These are phyloP conservation scores for Termitomyces bulborhizus DNA, from an alignment of 768 basidiomycete genomes.

Conservation along the genomic window DNA sequence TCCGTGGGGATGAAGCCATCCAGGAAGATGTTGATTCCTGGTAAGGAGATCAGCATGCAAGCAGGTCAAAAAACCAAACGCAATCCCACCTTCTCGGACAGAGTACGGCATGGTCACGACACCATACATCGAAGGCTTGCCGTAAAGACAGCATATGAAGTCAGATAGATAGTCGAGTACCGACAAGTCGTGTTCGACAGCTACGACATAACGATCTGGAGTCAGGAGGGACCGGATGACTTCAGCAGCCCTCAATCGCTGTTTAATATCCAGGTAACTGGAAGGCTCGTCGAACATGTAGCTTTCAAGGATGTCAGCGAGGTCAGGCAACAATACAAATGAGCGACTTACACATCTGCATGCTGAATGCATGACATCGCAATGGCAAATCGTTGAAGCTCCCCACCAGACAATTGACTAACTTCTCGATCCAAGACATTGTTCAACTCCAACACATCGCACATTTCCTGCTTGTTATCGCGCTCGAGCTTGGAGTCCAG, in stretches of 20 bases:
- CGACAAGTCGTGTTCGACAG: slow-evolving; percentile 98
- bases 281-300: slow-evolving; percentile 99
- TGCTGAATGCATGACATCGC: slow-evolving; percentile 94
- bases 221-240: slow-evolving; percentile 85
- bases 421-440: slow-evolving; percentile 84
- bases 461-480: slow-evolving; percentile 84
- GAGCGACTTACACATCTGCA: slow-evolving; percentile 80
- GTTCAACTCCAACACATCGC: slow-evolving; percentile 82
- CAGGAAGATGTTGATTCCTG: slow-evolving; percentile 98
- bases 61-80: slow-evolving; percentile 1
- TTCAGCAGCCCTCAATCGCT: slow-evolving; percentile 90
- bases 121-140: slow-evolving; percentile 95
- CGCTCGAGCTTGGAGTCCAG: slow-evolving; percentile 85
- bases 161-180: slow-evolving; percentile 98
- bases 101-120: slow-evolving; percentile 99
- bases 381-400: slow-evolving; percentile 96
- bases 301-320: slow-evolving; percentile 28
- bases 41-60: not conserved
- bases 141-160: slow-evolving; percentile 96
- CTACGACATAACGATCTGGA: slow-evolving; percentile 88
- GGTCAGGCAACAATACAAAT: not conserved
- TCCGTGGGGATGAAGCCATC: slow-evolving; percentile 99
- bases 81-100: slow-evolving; percentile 79
- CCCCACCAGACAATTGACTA: slow-evolving; percentile 87
- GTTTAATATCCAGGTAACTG: slow-evolving; percentile 94